Evolutionary conservation across 768 basidiomycete genomes (phyloP).

Genomic region (Xerocomellus intermedius): DNA sequence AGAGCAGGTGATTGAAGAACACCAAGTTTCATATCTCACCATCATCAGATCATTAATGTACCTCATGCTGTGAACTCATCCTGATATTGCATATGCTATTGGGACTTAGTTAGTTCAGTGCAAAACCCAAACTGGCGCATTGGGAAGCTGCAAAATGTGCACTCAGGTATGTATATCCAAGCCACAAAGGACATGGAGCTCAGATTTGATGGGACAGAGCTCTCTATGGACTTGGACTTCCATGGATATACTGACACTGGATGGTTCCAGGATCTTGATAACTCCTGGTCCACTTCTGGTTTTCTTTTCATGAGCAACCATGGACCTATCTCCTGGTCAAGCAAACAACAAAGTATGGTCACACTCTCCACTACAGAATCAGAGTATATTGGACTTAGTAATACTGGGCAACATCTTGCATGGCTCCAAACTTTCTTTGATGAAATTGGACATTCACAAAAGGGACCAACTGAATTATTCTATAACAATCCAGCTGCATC

Average conservation of each 20-base stretch:
- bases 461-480: too few relatives aligned
- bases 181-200: conserved; percentile 2
- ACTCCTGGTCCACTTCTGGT: neutral
- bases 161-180: neutral
- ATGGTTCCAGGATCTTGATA: neutral
- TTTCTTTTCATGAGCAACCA: neutral
- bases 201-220: neutral
- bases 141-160: neutral
- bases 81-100: neutral
- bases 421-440: too few relatives aligned
- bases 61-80: neutral
- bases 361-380: too few relatives aligned
- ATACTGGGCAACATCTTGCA: too few relatives aligned
- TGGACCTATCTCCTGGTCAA: neutral
- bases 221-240: neutral
- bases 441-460: too few relatives aligned
- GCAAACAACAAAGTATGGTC: too few relatives aligned
- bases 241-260: neutral
- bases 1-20: too few relatives aligned
- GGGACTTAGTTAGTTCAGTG: neutral
- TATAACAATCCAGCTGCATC: too few relatives aligned
- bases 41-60: too few relatives aligned
- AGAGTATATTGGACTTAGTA: too few relatives aligned
- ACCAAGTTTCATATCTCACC: too few relatives aligned
- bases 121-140: neutral